These are phyloP conservation scores for Cadophora sp. DNA, from an alignment of 2,329 filamentous ascomycete species.

Conservation along the genomic window DNA sequence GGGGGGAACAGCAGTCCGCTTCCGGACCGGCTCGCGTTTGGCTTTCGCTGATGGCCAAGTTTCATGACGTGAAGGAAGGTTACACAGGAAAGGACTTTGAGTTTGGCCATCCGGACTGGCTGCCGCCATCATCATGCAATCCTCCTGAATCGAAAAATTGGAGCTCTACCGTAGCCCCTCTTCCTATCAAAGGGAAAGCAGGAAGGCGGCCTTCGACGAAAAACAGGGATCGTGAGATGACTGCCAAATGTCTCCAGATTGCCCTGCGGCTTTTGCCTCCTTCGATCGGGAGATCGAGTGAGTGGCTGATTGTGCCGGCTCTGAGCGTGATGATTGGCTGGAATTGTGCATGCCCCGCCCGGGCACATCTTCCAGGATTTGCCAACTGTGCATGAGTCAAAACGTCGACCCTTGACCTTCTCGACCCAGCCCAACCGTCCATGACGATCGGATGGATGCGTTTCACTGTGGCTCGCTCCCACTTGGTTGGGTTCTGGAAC, in stretches of 20 bases:
- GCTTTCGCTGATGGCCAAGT: slow-evolving; percentile 6
- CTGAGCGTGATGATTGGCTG: slow-evolving; percentile 11
- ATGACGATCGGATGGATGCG: slow-evolving; percentile 35
- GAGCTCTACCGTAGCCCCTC: not conserved
- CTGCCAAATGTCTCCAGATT: slow-evolving; percentile 2
- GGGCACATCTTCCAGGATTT: slow-evolving; percentile 21
- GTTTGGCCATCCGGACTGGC: slow-evolving; percentile 5
- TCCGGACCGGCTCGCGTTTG: slow-evolving; percentile 18
- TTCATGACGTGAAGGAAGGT: slow-evolving; percentile 20
- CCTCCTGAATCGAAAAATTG: slow-evolving; percentile 1
- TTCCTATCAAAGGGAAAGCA: not conserved
- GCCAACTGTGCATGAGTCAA: slow-evolving; percentile 38
- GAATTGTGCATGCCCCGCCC: not conserved
- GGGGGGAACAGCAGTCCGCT: not conserved
- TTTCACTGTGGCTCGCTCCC: slow-evolving; percentile 34
- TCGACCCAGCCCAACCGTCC: slow-evolving; percentile 20
- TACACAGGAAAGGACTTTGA: not conserved
- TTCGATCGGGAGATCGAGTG: not conserved
- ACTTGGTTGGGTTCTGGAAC: slow-evolving; percentile 33
- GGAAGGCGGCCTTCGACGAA: not conserved
- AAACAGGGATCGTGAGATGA: not conserved
- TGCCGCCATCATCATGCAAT: slow-evolving; percentile 12
- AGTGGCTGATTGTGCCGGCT: not conserved
- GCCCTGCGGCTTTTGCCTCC: not conserved
- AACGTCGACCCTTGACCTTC: slow-evolving; percentile 19